phyloP scores from a whole-genome alignment of 495 filamentous ascomycete genomes.

The Pyrenula massariospora region DNA sequence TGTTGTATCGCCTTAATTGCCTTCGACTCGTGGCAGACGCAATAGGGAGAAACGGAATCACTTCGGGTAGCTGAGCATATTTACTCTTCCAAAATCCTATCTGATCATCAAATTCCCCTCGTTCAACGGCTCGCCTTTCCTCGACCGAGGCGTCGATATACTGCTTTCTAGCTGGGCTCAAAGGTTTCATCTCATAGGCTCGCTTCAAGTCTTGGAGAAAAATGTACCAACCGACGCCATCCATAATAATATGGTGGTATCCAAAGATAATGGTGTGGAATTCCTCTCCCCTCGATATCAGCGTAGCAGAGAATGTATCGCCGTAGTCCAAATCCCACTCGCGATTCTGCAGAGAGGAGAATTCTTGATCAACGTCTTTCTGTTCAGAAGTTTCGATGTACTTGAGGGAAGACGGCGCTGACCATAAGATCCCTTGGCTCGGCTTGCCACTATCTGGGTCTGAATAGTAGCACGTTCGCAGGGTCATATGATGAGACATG shows the following conservation, averaged over 20 bases:
- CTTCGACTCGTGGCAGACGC: too few relatives aligned
- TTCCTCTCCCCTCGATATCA: slow-evolving; percentile 3
- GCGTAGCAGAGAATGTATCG: slow-evolving; percentile 3
- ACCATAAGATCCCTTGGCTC: slow-evolving; percentile 6
- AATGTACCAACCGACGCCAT: slow-evolving; percentile 18
- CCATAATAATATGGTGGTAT: slow-evolving; percentile 24
- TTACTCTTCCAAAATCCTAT: too few relatives aligned
- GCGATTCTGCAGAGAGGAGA: neutral
- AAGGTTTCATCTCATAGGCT: slow-evolving; percentile 9
- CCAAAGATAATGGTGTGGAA: slow-evolving; percentile 8
- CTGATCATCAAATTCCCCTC: too few relatives aligned
- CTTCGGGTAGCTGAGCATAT: too few relatives aligned
- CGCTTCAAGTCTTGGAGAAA: slow-evolving; percentile 15
- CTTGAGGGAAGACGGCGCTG: neutral
- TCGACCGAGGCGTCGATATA: too few relatives aligned
- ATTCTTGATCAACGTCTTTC: slow-evolving; percentile 1
- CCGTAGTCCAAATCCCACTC: slow-evolving; percentile 9
- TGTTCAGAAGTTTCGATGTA: neutral
- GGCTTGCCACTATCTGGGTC: neutral
- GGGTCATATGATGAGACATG: too few relatives aligned
- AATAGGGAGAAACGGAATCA: too few relatives aligned
- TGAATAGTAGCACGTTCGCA: slow-evolving; percentile 11
- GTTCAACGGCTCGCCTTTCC: too few relatives aligned
- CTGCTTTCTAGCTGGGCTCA: too few relatives aligned
- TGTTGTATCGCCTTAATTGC: too few relatives aligned